phyloP scores from a whole-genome alignment of 371 early-diverging fungal genomes.

The Mortierella sp. region DNA sequence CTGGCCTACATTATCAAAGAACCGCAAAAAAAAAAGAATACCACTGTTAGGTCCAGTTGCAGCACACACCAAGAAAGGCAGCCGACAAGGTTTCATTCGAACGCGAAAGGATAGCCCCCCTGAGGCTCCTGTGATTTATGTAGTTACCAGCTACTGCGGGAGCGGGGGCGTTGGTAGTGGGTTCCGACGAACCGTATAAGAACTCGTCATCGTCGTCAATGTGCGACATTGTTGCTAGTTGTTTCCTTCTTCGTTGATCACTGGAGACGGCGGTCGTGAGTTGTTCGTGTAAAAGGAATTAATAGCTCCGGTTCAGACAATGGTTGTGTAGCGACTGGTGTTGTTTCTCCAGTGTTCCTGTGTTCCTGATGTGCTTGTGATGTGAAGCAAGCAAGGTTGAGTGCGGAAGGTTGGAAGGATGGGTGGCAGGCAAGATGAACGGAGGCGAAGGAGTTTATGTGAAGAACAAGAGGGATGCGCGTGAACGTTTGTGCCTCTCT shows the following conservation, averaged over 20 bases:
- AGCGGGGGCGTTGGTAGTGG: constrained; percentile 17
- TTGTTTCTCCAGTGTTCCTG: background rate
- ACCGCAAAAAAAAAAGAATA: background rate
- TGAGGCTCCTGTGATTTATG: too few relatives aligned
- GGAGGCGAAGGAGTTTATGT: background rate
- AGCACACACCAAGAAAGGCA: too few relatives aligned
- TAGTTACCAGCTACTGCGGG: constrained; percentile 27
- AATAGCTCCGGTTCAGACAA: background rate
- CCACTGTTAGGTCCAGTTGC: background rate
- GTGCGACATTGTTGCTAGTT: constrained; percentile 31
- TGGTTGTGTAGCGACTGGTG: background rate
- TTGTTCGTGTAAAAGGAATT: background rate
- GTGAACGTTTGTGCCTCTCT: constrained; percentile 9
- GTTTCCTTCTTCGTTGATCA: background rate
- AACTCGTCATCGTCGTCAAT: constrained; percentile 60
- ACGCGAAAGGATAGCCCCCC: background rate
- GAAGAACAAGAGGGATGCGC: background rate
- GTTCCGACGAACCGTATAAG: constrained; percentile 46
- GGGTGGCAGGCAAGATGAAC: background rate
- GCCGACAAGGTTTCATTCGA: background rate
- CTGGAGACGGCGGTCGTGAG: background rate
- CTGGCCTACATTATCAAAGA: constrained; percentile 19
- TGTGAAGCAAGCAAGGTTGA: too few relatives aligned
- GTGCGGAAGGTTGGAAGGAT: too few relatives aligned
- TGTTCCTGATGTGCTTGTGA: background rate